These are phyloP conservation scores for Ophioceras dolichostomum DNA, from an alignment of 2,329 filamentous ascomycete species.

Conservation along the genomic window DNA sequence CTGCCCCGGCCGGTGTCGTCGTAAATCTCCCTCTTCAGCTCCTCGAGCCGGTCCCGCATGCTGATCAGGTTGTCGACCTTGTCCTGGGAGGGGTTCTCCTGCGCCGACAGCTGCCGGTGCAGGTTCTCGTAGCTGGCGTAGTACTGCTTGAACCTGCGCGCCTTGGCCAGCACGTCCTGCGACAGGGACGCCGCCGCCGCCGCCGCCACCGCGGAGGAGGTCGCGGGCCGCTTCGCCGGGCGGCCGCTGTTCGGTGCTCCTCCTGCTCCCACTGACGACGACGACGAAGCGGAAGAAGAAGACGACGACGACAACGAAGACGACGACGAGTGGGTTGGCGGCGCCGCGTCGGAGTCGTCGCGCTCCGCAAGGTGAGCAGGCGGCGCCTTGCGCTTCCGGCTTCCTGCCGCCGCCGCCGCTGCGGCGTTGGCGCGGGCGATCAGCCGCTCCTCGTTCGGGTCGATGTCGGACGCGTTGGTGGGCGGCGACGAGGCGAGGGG, in stretches of 20 bases:
- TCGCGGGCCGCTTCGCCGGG: constrained; percentile 12
- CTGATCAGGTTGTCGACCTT: constrained; percentile 37
- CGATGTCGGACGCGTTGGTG: constrained; percentile 52
- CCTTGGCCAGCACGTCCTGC: constrained; percentile 38
- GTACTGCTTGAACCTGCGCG: constrained; percentile 39
- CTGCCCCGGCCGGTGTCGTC: constrained; percentile 15
- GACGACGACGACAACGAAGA: constrained; percentile 1
- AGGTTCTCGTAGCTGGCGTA: constrained; percentile 46
- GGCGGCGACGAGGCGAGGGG: constrained; percentile 53
- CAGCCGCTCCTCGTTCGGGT: constrained; percentile 19
- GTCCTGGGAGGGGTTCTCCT: constrained; percentile 36
- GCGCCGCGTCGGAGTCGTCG: constrained; percentile 9
- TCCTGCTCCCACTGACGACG: too few relatives aligned
- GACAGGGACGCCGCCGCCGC: constrained; percentile 23
- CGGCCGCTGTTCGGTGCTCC: too few relatives aligned
- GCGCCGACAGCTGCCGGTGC: constrained; percentile 38
- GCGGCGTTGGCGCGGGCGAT: constrained; percentile 1
- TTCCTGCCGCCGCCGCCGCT: neutral
- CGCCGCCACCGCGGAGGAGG: neutral
- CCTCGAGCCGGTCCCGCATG: constrained; percentile 40
- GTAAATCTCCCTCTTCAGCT: constrained; percentile 50
- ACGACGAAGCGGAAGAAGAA: neutral
- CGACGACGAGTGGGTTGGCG: too few relatives aligned
- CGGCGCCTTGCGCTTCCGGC: constrained; percentile 11
- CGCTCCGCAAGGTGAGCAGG: constrained; percentile 6